phyloP scores from a whole-genome alignment of 495 filamentous ascomycete genomes.

The Xylaria grammica region DNA sequence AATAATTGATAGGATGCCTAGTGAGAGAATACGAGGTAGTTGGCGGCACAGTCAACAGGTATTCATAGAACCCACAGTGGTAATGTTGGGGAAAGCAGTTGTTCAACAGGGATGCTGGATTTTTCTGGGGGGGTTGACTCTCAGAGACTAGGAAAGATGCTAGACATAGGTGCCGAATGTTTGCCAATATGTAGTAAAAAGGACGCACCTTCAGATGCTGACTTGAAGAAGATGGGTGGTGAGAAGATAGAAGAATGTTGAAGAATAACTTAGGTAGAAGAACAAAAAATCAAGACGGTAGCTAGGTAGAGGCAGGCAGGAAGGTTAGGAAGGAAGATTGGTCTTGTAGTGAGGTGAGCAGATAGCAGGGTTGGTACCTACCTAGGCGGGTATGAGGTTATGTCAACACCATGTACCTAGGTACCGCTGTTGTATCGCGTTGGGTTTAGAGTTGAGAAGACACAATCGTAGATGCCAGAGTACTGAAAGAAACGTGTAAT shows the following conservation, averaged over 20 bases:
- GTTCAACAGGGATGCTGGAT: neutral
- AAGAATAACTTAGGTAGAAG: neutral
- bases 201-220: neutral
- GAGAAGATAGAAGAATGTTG: neutral
- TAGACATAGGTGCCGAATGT: neutral
- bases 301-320: too few species aligned
- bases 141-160: neutral
- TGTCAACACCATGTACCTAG: neutral
- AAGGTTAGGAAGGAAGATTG: neutral
- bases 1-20: neutral
- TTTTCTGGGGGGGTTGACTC: neutral
- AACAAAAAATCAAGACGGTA: neutral
- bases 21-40: neutral
- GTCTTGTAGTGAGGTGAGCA: neutral
- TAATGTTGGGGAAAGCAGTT: neutral
- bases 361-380: neutral
- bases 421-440: slow-evolving; percentile 1
- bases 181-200: neutral
- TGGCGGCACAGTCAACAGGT: neutral
- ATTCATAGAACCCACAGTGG: too few species aligned
- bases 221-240: neutral
- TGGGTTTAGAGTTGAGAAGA: neutral
- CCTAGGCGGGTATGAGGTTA: too few species aligned
- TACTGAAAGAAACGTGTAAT: neutral
- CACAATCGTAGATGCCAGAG: neutral